A percentile compares a stretch with the other conserved stretches of the same genome.
These are phyloP conservation scores for Tylopilus subfusipes DNA, from an alignment of 768 basidiomycete species.

Conservation along the genomic window DNA sequence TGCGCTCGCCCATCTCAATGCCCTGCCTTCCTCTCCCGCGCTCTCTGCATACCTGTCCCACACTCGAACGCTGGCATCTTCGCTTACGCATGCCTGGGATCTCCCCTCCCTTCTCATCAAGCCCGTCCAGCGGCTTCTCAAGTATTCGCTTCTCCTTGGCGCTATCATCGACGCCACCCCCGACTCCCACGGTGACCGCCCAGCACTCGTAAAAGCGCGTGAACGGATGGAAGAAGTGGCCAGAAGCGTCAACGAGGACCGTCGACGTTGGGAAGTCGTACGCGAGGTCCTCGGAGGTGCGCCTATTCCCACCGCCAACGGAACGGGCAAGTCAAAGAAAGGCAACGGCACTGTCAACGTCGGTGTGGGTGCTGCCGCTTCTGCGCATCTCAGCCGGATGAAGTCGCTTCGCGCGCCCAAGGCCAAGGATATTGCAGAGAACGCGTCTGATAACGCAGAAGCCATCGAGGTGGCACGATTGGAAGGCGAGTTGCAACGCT, in stretches of 20 bases:
- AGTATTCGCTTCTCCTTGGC: constrained; percentile 83
- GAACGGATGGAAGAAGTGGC: constrained; percentile 68
- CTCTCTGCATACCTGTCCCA: constrained; percentile 63
- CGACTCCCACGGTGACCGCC: constrained; percentile 61
- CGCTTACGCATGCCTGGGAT: constrained; percentile 87
- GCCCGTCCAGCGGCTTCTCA: constrained; percentile 93
- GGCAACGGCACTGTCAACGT: constrained; percentile 38
- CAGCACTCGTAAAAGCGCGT: constrained; percentile 27
- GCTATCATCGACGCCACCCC: constrained; percentile 76
- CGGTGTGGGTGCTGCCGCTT: constrained; percentile 46
- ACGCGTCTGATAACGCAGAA: constrained; percentile 35
- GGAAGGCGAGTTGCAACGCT: constrained; percentile 53
- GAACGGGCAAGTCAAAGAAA: constrained; percentile 38
- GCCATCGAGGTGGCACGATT: constrained; percentile 51
- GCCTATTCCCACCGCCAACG: constrained; percentile 35
- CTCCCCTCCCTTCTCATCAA: constrained; percentile 93
- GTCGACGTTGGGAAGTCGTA: constrained; percentile 73
- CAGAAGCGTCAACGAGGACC: constrained; percentile 72
- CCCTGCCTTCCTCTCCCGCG: constrained; percentile 40
- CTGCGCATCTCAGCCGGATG: constrained; percentile 60
- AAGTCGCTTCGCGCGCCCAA: constrained; percentile 44
- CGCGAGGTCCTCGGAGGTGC: constrained; percentile 60
- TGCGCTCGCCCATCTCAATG: constrained; percentile 65
- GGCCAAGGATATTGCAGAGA: constrained; percentile 31
- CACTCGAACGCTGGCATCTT: constrained; percentile 62